Evolutionary conservation across 805 yeast species (phyloP).

Genomic region (Wickerhamiella allomyrinae): DNA sequence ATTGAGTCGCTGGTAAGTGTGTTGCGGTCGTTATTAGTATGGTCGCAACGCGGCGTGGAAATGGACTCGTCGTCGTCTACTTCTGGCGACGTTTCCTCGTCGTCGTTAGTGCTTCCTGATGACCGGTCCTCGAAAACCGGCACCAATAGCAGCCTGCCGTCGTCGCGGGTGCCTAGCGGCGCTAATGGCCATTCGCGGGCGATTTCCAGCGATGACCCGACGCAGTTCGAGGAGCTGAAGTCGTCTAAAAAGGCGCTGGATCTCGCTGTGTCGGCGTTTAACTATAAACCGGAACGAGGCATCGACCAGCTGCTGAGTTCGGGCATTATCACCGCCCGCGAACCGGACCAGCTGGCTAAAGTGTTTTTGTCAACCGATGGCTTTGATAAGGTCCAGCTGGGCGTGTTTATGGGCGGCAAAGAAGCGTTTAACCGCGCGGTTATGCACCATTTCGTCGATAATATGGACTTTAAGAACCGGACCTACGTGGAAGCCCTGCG

Average conservation of each 20-base stretch:
- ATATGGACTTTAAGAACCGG: conserved; percentile 56
- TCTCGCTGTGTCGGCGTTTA: conserved; percentile 67
- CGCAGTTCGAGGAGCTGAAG: conserved; percentile 73
- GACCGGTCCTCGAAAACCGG: neutral
- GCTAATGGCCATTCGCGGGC: neutral
- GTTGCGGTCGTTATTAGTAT: conserved; percentile 62
- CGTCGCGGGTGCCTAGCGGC: neutral
- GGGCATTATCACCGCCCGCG: conserved; percentile 45
- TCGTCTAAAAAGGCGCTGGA: conserved; percentile 67
- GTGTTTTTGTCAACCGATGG: conserved; percentile 59
- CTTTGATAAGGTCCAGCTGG: conserved; percentile 68
- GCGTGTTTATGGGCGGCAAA: conserved; percentile 88
- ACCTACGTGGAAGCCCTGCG: conserved; percentile 80
- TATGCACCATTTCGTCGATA: conserved; percentile 89
- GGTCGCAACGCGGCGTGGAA: conserved; percentile 51
- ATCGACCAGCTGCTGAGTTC: conserved; percentile 44
- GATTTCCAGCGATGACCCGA: conserved; percentile 42
- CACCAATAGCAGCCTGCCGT: neutral
- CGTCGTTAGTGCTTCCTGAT: too few relatives aligned
- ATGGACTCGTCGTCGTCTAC: neutral
- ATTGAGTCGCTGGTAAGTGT: conserved; percentile 70
- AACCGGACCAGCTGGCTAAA: conserved; percentile 56
- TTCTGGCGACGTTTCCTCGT: neutral
- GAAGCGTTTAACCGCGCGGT: conserved; percentile 59
- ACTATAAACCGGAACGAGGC: conserved; percentile 75